These are phyloP conservation scores for Zoysia matrella DNA, from an alignment of 202 grass and related monocot species.

Conservation along the genomic window DNA sequence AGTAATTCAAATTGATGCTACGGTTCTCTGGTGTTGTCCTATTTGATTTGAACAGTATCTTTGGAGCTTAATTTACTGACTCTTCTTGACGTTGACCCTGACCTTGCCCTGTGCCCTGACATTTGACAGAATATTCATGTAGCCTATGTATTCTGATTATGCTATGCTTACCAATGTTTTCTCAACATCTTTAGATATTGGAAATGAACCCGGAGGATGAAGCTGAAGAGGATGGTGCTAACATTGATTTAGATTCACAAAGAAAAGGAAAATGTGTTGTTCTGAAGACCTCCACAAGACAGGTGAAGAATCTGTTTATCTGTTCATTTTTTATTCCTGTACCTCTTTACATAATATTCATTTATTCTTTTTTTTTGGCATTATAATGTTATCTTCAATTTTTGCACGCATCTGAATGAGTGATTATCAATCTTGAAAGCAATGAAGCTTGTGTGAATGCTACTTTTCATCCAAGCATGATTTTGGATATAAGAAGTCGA, in stretches of 20 bases:
- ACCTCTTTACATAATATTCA: slow-evolving; percentile 11
- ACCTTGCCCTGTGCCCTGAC: not conserved
- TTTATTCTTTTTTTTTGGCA: not conserved
- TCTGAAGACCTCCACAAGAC: slow-evolving; percentile 66
- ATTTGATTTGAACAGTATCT: not conserved
- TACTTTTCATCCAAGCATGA: not conserved
- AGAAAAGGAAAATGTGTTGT: too few species aligned
- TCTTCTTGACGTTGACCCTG: not conserved
- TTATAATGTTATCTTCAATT: not conserved
- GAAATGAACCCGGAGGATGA: slow-evolving; percentile 57
- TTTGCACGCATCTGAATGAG: slow-evolving; percentile 1
- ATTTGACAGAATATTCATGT: slow-evolving; percentile 4
- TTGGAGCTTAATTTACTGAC: slow-evolving; percentile 7
- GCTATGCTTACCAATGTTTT: slow-evolving; percentile 6
- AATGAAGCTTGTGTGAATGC: not conserved
- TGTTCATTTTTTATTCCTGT: not conserved
- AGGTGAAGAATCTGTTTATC: slow-evolving; percentile 51
- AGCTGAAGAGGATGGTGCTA: too few species aligned
- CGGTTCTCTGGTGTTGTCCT: not conserved
- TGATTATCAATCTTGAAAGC: slow-evolving; percentile 6
- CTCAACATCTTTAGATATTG: slow-evolving; percentile 67
- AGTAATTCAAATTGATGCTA: not conserved
- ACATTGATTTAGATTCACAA: too few species aligned
- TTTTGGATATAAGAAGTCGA: slow-evolving; percentile 12
- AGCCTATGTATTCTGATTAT: not conserved